Evolutionary conservation across 495 filamentous ascomycete species (phyloP), one percentile per base, ranked within the genome.

Genomic region (Tuber magnatum): DNA sequence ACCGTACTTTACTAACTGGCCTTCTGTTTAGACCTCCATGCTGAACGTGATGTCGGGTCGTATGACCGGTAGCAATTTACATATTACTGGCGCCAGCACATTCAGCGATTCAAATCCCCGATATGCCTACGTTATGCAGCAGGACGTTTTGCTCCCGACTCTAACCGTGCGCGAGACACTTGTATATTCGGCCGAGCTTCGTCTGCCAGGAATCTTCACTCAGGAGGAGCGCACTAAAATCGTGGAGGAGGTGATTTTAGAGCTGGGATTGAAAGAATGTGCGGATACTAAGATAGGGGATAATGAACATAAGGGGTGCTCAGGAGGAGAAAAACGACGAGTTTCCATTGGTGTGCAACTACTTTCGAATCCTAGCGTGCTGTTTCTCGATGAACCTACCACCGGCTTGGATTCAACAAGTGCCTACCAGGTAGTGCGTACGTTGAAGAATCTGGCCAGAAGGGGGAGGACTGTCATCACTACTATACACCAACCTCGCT

Each of bases 321-420:
- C 90, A 68, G 91, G 91, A 14, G 91, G 91, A 3, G 91, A 93
- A 81, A 93, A 92, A 84, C 86, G 91, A 76, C 86, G 91, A 71
- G 89, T 88, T 2, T 91, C 89, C 74, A 90, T 93, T 75, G 91
- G 91, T 18, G 91, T 93, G 38, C 91, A 93, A 82, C 85, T 93
- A 73, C 84, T 93, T 43, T 87, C 91, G 2, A 93, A 92, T 78
- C 91, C 91, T 3, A 92, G 89, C 22, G 87, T 93, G 10, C 79
- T 93, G 14, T 93, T 92, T 78, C 86, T 91, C 22, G 91, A 93
- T 73, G 91, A 93, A 77, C 91, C 91, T 1, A 93, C 91, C 0
- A 92, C 91, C 10, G 91, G 91, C 0, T 84, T 93, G 18, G 91
- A 93, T 83, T 90, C 91, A 12, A 91, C 90, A 20, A 91, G 88